These are phyloP conservation scores for Limnanthes douglasii DNA, from an alignment of 345 rosid genomes.

Conservation along the genomic window DNA sequence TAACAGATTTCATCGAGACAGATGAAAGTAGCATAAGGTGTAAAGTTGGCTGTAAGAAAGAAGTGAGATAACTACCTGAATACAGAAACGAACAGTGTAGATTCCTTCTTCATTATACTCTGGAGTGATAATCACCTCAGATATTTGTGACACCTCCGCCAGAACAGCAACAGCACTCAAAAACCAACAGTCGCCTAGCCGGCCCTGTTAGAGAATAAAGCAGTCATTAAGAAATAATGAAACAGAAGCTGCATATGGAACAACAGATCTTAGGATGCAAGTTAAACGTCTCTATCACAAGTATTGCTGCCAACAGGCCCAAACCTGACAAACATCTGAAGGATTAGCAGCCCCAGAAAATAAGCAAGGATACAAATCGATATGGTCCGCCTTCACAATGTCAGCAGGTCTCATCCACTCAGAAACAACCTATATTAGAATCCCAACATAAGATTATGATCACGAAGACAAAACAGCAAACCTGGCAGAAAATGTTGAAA, in stretches of 20 bases:
- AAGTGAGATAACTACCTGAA: constrained; percentile 53
- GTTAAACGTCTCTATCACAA: too few species aligned
- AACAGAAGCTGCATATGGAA: constrained; percentile 4
- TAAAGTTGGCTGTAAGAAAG: constrained; percentile 1
- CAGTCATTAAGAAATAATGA: constrained; percentile 6
- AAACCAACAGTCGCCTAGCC: constrained; percentile 98
- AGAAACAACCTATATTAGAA: constrained; percentile 62
- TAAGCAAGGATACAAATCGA: constrained; percentile 64
- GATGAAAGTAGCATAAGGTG: constrained; percentile 1
- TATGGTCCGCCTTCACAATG: constrained; percentile 44
- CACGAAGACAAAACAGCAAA: constrained; percentile 2
- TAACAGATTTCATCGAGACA: constrained; percentile 6
- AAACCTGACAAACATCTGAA: constrained; percentile 99
- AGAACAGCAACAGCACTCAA: constrained; percentile 96
- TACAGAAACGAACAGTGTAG: constrained; percentile 97
- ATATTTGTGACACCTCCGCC: constrained; percentile 84
- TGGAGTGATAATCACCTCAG: constrained; percentile 95
- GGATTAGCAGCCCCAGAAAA: constrained; percentile 90
- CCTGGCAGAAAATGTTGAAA: too few species aligned
- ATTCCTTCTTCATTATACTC: constrained; percentile 97
- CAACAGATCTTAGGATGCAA: too few species aligned
- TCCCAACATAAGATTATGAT: constrained; percentile 13
- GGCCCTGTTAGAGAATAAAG: constrained; percentile 41
- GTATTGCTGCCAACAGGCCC: constrained; percentile 6
- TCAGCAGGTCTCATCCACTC: constrained; percentile 97